Evolutionary conservation across 306 rosid species (phyloP).

Genomic region (Psophocarpus tetragonolobus): DNA sequence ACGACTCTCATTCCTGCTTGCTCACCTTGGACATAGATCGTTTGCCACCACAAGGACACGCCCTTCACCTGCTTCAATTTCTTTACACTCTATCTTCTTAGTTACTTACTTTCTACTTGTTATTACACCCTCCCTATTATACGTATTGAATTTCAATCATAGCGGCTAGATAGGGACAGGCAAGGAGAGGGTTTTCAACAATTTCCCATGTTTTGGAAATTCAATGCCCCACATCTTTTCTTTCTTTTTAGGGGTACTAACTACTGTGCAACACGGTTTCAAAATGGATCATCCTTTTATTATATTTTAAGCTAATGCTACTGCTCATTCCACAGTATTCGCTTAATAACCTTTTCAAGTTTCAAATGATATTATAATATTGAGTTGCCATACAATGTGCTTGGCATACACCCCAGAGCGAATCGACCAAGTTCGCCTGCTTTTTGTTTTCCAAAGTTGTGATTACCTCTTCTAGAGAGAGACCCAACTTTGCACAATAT

Average conservation of each 20-base stretch:
- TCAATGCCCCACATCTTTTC: too few species aligned
- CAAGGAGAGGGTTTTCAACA: background rate
- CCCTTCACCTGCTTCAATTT: conserved; percentile 57
- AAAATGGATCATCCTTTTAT: background rate
- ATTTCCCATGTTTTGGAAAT: background rate
- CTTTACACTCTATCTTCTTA: background rate
- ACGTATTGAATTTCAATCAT: background rate
- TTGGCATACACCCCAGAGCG: background rate
- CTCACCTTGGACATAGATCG: conserved; percentile 50
- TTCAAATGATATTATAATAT: background rate
- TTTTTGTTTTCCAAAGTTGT: background rate
- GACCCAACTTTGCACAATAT: too few species aligned
- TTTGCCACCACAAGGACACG: conserved; percentile 59
- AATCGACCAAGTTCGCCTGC: background rate
- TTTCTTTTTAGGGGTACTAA: background rate
- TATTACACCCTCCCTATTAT: background rate
- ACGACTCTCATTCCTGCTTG: conserved; percentile 57
- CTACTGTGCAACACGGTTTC: background rate
- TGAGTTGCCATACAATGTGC: background rate
- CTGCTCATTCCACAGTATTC: background rate
- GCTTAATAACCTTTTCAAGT: background rate
- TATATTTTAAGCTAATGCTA: background rate
- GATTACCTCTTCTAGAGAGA: background rate
- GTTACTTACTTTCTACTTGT: background rate
- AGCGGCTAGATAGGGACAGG: background rate